Evolutionary conservation across 2,329 filamentous ascomycete genomes (phyloP).

Genomic region (Hypomyces perniciosus): DNA sequence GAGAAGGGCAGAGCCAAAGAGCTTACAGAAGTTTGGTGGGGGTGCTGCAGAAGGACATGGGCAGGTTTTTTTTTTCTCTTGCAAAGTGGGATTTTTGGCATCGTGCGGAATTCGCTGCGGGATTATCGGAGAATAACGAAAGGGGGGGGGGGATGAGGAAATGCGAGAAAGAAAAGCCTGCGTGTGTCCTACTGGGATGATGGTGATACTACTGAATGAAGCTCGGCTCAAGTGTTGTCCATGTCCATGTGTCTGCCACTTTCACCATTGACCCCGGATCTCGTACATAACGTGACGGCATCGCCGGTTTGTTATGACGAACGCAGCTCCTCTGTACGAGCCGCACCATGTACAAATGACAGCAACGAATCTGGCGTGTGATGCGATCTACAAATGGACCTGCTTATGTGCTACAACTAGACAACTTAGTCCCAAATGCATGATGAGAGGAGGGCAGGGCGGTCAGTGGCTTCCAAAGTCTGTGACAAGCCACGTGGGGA

Average conservation of each 20-base stretch:
- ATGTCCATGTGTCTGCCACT: too few species aligned
- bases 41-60: background rate
- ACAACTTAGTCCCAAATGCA: background rate
- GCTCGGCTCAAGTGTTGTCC: too few species aligned
- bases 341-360: background rate
- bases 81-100: background rate
- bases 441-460: background rate
- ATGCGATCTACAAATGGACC: constrained; percentile 4
- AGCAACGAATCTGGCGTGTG: constrained; percentile 3
- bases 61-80: background rate
- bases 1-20: background rate
- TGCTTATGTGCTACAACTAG: background rate
- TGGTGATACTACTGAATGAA: too few species aligned
- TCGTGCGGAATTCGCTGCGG: background rate
- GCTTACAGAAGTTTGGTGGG: background rate
- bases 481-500: constrained; percentile 4
- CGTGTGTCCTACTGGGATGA: background rate
- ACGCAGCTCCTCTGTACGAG: background rate
- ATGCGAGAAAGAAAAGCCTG: background rate
- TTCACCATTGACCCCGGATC: too few species aligned
- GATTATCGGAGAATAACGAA: background rate
- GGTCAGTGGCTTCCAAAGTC: background rate
- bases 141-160: background rate
- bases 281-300: too few species aligned
- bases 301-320: background rate